Conservation (phyloP, 768 basidiomycete species). For the Boletus fagicola region DNA sequence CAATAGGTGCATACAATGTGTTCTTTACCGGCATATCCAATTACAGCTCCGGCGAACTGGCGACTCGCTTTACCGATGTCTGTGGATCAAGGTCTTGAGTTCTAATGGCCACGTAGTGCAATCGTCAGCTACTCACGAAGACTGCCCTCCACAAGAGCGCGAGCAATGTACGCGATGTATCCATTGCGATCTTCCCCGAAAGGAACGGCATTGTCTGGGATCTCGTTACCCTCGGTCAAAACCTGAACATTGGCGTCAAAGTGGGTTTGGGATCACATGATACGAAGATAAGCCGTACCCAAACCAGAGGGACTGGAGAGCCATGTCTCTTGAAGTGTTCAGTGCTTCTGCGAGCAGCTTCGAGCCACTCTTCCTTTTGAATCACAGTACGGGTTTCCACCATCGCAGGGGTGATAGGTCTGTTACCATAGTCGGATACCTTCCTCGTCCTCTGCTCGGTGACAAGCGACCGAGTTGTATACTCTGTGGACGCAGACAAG, state of each 20-base stretch:
- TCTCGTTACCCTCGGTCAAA: constrained; percentile 30
- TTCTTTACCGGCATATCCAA: constrained; percentile 36
- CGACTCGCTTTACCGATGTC: constrained; percentile 36
- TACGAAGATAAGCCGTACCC: constrained; percentile 17
- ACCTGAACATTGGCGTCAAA: constrained; percentile 13
- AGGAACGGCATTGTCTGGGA: constrained; percentile 36
- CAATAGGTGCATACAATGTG: constrained; percentile 24
- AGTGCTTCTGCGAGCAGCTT: constrained; percentile 30
- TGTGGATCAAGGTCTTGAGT: constrained; percentile 6
- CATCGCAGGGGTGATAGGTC: constrained; percentile 15
- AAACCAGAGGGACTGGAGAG: constrained; percentile 33
- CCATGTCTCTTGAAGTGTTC: constrained; percentile 28
- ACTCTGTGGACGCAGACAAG: too few relatives aligned
- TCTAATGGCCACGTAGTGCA: not conserved
- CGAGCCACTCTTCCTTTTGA: constrained; percentile 31
- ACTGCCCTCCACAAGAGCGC: constrained; percentile 31
- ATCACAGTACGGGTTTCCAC: constrained; percentile 16
- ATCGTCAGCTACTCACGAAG: constrained; percentile 24
- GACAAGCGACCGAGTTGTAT: too few relatives aligned
- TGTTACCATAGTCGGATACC: not conserved
- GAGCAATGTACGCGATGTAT: constrained; percentile 28
- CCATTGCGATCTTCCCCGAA: constrained; percentile 34
- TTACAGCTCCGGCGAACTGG: constrained; percentile 32
- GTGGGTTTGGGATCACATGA: not conserved
- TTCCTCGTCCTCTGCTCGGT: too few relatives aligned